Conservation (phyloP, 2,329 filamentous ascomycete genomes). For the Ascomycota sp. region DNA sequence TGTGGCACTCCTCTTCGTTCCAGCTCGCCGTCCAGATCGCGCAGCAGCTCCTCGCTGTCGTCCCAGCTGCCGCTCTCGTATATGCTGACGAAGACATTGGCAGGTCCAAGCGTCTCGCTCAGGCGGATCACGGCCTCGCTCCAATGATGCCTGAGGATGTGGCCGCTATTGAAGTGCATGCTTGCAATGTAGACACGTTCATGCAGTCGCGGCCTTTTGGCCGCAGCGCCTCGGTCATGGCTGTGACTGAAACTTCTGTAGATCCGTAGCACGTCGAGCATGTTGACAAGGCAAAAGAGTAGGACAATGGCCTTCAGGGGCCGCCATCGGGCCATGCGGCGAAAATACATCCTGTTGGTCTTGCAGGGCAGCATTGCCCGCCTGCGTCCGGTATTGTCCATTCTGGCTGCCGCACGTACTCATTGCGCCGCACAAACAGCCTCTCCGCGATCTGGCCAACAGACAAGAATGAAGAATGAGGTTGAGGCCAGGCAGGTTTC, state of each 20-base stretch:
- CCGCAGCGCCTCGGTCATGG: constrained; percentile 7
- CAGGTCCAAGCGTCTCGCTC: constrained; percentile 31
- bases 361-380: constrained; percentile 9
- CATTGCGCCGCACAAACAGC: too few species aligned
- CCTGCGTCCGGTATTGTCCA: neutral
- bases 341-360: constrained; percentile 13
- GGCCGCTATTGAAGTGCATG: constrained; percentile 48
- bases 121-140: constrained; percentile 37
- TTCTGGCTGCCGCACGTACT: neutral
- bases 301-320: constrained; percentile 13
- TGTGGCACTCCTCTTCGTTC: constrained; percentile 28
- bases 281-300: constrained; percentile 14
- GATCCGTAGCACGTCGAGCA: constrained; percentile 19
- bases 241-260: constrained; percentile 11
- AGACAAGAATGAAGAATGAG: too few species aligned
- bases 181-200: constrained; percentile 44
- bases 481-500: too few species aligned
- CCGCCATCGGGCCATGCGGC: constrained; percentile 17
- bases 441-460: too few species aligned
- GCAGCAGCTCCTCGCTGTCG: constrained; percentile 40
- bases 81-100: constrained; percentile 48
- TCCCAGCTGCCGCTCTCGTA: constrained; percentile 52
- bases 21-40: constrained; percentile 32
- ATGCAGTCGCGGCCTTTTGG: constrained; percentile 7
- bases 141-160: constrained; percentile 41